phyloP scores from a whole-genome alignment of 2,329 filamentous ascomycete species.

The Nemania sp. region DNA sequence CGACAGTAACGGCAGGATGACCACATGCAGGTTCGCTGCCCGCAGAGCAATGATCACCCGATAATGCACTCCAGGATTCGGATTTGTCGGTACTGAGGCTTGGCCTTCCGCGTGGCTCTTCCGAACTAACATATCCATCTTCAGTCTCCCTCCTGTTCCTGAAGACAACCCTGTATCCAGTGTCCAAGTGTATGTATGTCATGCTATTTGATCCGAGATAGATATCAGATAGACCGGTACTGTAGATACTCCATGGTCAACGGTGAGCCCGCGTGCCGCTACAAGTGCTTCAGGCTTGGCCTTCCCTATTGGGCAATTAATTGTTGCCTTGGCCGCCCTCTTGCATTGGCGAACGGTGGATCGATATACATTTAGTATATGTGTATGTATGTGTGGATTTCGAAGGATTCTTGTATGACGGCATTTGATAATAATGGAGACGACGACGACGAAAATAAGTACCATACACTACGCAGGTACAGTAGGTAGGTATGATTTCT shows the following conservation, averaged over 20 bases:
- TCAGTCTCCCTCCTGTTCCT: not conserved
- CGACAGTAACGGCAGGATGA: constrained; percentile 26
- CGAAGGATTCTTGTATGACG: constrained; percentile 30
- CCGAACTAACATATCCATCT: constrained; percentile 19
- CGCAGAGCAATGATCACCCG: constrained; percentile 34
- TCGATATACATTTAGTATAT: constrained; percentile 8
- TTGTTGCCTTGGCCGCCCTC: constrained; percentile 11
- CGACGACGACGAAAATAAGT: constrained; percentile 10
- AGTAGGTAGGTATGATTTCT: not conserved
- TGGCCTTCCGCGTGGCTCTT: constrained; percentile 33
- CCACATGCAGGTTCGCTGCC: constrained; percentile 36
- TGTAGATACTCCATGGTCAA: constrained; percentile 1
- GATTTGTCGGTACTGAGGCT: constrained; percentile 30
- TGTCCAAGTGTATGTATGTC: too few species aligned
- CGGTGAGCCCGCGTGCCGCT: constrained; percentile 5
- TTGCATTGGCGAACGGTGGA: constrained; percentile 28
- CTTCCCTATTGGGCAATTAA: constrained; percentile 18
- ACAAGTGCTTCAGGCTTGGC: constrained; percentile 9
- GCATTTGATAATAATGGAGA: constrained; percentile 12
- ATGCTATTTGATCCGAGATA: not conserved
- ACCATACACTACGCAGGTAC: not conserved
- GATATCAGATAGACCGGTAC: constrained; percentile 2
- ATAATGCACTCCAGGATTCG: constrained; percentile 38
- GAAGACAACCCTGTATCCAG: constrained; percentile 8
- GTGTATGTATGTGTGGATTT: constrained; percentile 16